These are phyloP conservation scores for Colletotrichum sp. DNA, from an alignment of 2,329 filamentous ascomycete genomes.

Conservation along the genomic window DNA sequence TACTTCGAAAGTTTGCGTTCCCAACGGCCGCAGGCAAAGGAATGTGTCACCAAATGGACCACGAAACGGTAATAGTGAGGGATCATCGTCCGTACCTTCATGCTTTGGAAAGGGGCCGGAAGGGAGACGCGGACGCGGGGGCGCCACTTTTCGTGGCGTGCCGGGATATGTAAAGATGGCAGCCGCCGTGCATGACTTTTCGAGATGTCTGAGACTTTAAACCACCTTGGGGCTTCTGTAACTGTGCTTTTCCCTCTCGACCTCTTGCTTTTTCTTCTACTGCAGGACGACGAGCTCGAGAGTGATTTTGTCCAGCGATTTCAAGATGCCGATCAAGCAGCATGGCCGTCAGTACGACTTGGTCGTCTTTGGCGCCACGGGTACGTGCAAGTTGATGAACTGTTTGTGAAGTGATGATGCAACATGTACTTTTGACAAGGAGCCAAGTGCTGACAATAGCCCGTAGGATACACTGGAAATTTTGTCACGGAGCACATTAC, in stretches of 20 bases:
- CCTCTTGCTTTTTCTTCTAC: neutral
- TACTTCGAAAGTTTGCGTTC: conserved; percentile 9
- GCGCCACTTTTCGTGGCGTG: conserved; percentile 12
- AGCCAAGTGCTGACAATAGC: neutral
- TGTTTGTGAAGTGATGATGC: neutral
- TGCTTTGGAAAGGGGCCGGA: neutral
- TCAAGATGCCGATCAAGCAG: conserved; percentile 51
- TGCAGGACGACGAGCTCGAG: neutral
- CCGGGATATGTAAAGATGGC: conserved; percentile 2
- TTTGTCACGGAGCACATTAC: conserved; percentile 78
- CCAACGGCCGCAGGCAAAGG: neutral
- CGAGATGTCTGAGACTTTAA: conserved; percentile 1
- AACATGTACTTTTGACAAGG: neutral
- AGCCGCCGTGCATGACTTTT: neutral
- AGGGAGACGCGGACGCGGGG: neutral
- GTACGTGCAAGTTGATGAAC: conserved; percentile 36
- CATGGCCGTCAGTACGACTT: conserved; percentile 62
- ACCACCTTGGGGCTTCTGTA: neutral
- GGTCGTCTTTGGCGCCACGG: conserved; percentile 63
- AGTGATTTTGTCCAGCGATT: neutral
- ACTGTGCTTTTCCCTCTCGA: neutral
- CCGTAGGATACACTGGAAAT: conserved; percentile 81
- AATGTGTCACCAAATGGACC: conserved; percentile 11
- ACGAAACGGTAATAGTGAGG: neutral
- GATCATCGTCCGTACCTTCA: neutral